Evolutionary conservation across 2,329 filamentous ascomycete species (phyloP).

Genomic region (Talaromyces piceae): DNA sequence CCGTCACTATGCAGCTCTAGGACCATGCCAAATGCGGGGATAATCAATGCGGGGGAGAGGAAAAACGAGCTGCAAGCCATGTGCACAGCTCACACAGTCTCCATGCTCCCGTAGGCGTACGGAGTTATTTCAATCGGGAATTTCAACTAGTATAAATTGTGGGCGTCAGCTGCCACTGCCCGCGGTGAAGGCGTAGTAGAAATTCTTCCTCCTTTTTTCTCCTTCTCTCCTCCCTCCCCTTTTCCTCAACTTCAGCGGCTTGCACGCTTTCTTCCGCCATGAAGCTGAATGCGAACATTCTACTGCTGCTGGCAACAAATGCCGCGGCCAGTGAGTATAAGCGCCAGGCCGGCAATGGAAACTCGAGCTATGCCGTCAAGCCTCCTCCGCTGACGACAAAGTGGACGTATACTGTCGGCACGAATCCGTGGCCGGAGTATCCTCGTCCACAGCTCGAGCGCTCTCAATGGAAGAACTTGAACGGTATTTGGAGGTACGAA

Average conservation of each 20-base stretch:
- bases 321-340: not conserved
- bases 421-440: conserved; percentile 44
- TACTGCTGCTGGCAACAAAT: not conserved
- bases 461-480: conserved; percentile 43
- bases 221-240: no score
- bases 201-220: no score
- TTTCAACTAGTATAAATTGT: no score
- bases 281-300: not conserved
- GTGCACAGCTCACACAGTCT: not conserved
- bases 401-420: conserved; percentile 43
- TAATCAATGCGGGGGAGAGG: not conserved
- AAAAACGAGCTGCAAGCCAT: not conserved
- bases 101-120: no score
- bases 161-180: no score
- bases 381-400: conserved; percentile 36
- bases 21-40: not conserved
- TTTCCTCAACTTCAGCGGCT: not conserved
- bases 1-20: not conserved
- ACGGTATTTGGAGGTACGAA: conserved; percentile 43
- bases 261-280: not conserved
- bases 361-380: conserved; percentile 28
- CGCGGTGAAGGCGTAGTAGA: no score
- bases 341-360: not conserved
- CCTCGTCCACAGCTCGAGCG: conserved; percentile 41
- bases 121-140: no score